phyloP scores from a whole-genome alignment of 345 rosid genomes.

The Acer yangbiense region DNA sequence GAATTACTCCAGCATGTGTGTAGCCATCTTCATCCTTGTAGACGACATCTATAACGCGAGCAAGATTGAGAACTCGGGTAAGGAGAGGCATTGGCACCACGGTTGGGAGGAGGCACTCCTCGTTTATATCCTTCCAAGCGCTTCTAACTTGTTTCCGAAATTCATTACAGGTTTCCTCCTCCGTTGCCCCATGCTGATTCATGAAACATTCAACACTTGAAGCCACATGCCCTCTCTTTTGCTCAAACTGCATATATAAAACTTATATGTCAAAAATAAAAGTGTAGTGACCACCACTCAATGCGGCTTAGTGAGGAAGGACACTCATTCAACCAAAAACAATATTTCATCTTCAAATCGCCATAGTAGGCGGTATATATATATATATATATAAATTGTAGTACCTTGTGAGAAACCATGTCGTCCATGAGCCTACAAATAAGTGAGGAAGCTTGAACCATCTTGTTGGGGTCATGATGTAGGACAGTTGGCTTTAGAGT shows the following conservation, averaged over 20 bases:
- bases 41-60: constrained; percentile 25
- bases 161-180: constrained; percentile 22
- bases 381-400: too few species aligned
- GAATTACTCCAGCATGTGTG: background rate
- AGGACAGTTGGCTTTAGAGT: too few species aligned
- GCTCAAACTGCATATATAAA: constrained; percentile 10
- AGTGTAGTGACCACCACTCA: too few species aligned
- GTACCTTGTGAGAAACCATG: constrained; percentile 16
- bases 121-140: constrained; percentile 47
- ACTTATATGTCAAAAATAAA: too few species aligned
- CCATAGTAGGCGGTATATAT: too few species aligned
- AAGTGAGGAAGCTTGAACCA: constrained; percentile 15
- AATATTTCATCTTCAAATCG: too few species aligned
- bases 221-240: constrained; percentile 26
- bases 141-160: constrained; percentile 4
- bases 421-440: constrained; percentile 39
- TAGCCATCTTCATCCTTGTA: constrained; percentile 36
- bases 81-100: constrained; percentile 24
- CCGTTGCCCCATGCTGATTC: constrained; percentile 27
- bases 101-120: constrained; percentile 24
- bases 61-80: constrained; percentile 22
- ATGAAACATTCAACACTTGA: constrained; percentile 39
- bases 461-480: constrained; percentile 26
- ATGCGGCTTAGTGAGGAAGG: too few species aligned
- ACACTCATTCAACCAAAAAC: too few species aligned